Percentiles rank a stretch among this genome's conserved stretches.
Conservation (phyloP, 305 asterid species). For the Fraxinus baroniana region DNA sequence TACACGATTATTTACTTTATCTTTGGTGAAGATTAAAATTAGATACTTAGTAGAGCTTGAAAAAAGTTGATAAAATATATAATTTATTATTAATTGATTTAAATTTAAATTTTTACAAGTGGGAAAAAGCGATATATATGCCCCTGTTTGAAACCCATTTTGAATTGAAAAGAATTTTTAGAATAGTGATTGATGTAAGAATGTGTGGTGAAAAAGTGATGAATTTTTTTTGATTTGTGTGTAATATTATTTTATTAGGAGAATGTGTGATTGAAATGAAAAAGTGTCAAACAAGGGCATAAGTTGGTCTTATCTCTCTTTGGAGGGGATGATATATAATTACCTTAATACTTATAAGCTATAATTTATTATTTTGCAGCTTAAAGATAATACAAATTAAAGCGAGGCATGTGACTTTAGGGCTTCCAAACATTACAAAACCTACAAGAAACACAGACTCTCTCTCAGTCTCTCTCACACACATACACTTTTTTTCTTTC, state of each 20-base stretch:
- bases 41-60: neutral
- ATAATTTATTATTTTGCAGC: neutral
- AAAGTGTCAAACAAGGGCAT: too few relatives aligned
- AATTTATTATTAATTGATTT: too few relatives aligned
- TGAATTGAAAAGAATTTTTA: too few relatives aligned
- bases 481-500: conserved; percentile 10
- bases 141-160: too few relatives aligned
- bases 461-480: neutral
- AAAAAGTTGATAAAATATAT: too few relatives aligned
- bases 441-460: conserved; percentile 3
- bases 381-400: neutral
- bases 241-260: too few relatives aligned
- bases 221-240: too few relatives aligned
- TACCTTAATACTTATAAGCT: neutral
- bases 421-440: conserved; percentile 20
- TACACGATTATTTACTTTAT: neutral
- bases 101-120: neutral
- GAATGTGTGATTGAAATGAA: too few relatives aligned
- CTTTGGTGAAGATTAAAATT: too few relatives aligned
- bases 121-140: neutral
- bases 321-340: neutral
- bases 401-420: conserved; percentile 22
- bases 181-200: too few relatives aligned
- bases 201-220: too few relatives aligned
- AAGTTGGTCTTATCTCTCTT: neutral